A percentile compares a stretch with the other conserved stretches of the same genome.
phyloP scores from a whole-genome alignment of 805 yeast genomes.

The Kazachstania viticola region DNA sequence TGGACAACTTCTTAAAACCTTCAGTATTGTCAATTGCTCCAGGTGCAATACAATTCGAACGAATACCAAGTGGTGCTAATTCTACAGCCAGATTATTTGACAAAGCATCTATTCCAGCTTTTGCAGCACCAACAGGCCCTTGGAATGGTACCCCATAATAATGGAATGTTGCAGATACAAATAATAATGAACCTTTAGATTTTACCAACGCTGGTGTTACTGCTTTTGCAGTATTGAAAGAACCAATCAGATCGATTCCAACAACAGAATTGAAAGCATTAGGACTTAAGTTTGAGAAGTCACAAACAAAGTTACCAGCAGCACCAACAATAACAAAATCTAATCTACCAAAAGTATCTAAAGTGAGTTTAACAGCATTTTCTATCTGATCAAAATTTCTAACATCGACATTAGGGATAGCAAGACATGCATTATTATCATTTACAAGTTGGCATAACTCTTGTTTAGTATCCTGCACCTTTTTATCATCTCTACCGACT shows the following conservation, averaged over 20 bases:
- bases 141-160: constrained; percentile 84
- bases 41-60: constrained; percentile 81
- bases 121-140: constrained; percentile 86
- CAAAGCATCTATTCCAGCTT: constrained; percentile 89
- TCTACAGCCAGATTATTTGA: constrained; percentile 80
- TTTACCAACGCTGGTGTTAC: constrained; percentile 50
- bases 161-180: constrained; percentile 84
- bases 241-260: constrained; percentile 78
- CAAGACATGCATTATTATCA: constrained; percentile 37
- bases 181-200: constrained; percentile 60
- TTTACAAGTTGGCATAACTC: constrained; percentile 46
- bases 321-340: constrained; percentile 92
- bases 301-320: constrained; percentile 84
- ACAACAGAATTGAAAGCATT: constrained; percentile 86
- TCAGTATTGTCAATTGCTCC: constrained; percentile 85
- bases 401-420: constrained; percentile 68
- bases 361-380: constrained; percentile 55
- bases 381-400: constrained; percentile 51
- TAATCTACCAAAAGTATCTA: constrained; percentile 58
- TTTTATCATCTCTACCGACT: constrained; percentile 61
- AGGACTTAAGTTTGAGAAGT: constrained; percentile 63
- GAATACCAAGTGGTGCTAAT: constrained; percentile 78
- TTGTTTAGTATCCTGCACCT: constrained; percentile 54
- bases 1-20: constrained; percentile 59
- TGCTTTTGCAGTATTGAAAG: constrained; percentile 84